phyloP scores from a whole-genome alignment of 164 flowering plant species.

The Vitis amurensis region DNA sequence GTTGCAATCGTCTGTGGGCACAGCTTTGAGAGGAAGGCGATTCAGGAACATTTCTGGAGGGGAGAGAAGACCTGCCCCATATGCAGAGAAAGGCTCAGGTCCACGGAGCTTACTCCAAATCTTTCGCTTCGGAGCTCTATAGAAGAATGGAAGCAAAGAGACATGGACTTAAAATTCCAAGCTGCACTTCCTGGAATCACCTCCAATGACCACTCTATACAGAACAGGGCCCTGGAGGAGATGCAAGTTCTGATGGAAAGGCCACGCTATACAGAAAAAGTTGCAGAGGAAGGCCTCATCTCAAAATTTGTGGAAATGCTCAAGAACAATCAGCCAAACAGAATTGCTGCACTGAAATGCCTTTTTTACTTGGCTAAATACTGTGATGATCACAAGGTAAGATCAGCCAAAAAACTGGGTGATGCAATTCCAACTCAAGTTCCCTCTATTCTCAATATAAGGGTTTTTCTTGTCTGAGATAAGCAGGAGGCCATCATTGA shows the following conservation, averaged over 20 bases:
- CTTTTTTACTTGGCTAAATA: conserved; percentile 18
- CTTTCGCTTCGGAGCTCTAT: conserved; percentile 16
- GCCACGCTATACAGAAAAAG: conserved; percentile 15
- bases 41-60: conserved; percentile 14
- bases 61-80: conserved; percentile 19
- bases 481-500: conserved; percentile 20
- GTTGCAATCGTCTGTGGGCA: conserved; percentile 26
- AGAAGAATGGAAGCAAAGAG: conserved; percentile 25
- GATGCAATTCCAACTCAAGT: background rate
- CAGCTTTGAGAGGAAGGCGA: conserved; percentile 31
- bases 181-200: conserved; percentile 12
- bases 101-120: conserved; percentile 21
- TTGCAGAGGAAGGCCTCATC: conserved; percentile 10
- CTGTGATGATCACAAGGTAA: conserved; percentile 21
- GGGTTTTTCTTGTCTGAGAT: background rate
- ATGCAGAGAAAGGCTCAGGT: conserved; percentile 17
- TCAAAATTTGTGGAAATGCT: conserved; percentile 13
- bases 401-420: background rate
- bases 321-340: conserved; percentile 7
- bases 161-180: conserved; percentile 26
- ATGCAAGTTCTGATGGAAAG: conserved; percentile 16
- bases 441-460: background rate
- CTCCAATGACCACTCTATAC: conserved; percentile 3
- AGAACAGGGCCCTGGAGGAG: conserved; percentile 19
- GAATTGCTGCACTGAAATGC: conserved; percentile 14